phyloP scores from a whole-genome alignment of 352 stramenopile genomes.

The Pelagophyceae sp. region DNA sequence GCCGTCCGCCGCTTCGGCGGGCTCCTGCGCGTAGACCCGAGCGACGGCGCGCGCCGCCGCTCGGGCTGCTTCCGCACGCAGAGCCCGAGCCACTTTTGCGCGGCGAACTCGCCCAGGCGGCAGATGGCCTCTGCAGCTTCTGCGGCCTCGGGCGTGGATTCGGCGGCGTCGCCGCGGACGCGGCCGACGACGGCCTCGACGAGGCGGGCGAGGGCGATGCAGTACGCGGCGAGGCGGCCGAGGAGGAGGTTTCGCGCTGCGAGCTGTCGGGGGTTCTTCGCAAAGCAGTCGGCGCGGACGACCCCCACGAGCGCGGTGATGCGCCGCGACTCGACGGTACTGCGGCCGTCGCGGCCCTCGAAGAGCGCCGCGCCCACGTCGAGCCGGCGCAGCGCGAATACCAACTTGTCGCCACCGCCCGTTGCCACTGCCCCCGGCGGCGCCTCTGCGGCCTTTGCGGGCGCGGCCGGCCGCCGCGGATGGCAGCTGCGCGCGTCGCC shows the following conservation, averaged over 20 bases:
- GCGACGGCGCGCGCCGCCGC: background rate
- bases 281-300: too few relatives aligned
- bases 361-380: background rate
- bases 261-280: background rate
- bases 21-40: background rate
- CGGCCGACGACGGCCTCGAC: background rate
- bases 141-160: background rate
- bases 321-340: too few relatives aligned
- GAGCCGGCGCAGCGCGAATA: background rate
- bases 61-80: background rate
- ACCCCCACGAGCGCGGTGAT: too few relatives aligned
- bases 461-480: background rate
- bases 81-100: background rate
- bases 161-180: background rate
- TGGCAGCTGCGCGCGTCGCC: background rate
- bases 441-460: background rate
- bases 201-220: background rate
- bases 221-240: constrained; percentile 3
- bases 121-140: background rate
- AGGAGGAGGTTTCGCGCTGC: background rate
- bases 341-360: background rate
- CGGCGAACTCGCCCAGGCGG: background rate
- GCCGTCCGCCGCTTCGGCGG: background rate
- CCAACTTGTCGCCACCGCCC: background rate
- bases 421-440: background rate